A percentile compares a stretch with the other conserved stretches of the same genome.
Evolutionary conservation across 148 eudicot species (phyloP).

Genomic region (Vaccinium darrowii): DNA sequence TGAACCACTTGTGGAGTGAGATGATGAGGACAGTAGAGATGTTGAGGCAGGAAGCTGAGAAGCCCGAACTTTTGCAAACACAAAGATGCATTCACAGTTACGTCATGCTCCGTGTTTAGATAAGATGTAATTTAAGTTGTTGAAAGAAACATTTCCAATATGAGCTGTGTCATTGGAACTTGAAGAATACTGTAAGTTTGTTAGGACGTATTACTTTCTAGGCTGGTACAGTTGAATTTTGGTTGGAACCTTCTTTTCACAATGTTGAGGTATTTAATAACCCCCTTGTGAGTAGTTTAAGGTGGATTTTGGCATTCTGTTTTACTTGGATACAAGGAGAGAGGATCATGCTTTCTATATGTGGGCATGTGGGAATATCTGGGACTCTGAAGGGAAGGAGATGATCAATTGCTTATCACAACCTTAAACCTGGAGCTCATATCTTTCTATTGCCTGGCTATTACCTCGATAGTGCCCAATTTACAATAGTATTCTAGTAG

Average conservation of each 20-base stretch:
- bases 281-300: neutral
- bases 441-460: neutral
- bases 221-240: neutral
- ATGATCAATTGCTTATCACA: neutral
- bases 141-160: neutral
- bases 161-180: neutral
- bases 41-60: no score
- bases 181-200: neutral
- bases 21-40: no score
- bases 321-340: neutral
- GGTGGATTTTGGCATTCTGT: slow-evolving; percentile 2
- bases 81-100: no score
- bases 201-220: neutral
- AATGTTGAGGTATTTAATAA: neutral
- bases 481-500: neutral
- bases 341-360: neutral
- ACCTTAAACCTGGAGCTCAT: neutral
- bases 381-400: neutral
- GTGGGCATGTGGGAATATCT: neutral
- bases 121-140: neutral
- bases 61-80: no score
- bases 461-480: neutral
- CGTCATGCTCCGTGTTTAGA: neutral
- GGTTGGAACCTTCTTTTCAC: neutral
- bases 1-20: no score